A percentile compares a stretch with the other conserved stretches of the same genome.
These are phyloP conservation scores for Corylus heterophylla DNA, from an alignment of 306 rosid genomes.

Conservation along the genomic window DNA sequence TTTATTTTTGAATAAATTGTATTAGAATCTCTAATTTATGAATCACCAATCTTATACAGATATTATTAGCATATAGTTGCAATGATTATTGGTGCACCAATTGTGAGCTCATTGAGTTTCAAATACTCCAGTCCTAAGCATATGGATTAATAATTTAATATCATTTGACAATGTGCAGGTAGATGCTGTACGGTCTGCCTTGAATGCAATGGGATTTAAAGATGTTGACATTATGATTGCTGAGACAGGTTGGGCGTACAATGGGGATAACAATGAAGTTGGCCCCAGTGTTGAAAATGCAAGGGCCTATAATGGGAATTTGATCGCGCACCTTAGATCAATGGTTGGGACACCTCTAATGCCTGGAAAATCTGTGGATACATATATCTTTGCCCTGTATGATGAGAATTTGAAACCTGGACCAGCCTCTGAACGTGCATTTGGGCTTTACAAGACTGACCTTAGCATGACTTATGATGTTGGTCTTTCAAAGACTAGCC, in stretches of 20 bases:
- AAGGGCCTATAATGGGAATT: constrained; percentile 83
- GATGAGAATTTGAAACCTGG: constrained; percentile 83
- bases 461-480: constrained; percentile 63
- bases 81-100: not conserved
- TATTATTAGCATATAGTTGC: not conserved
- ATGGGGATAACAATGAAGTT: constrained; percentile 69
- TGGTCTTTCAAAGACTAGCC: constrained; percentile 67
- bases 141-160: not conserved
- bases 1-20: too few relatives aligned
- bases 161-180: constrained; percentile 43
- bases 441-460: constrained; percentile 76
- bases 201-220: constrained; percentile 56
- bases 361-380: constrained; percentile 87
- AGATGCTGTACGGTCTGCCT: constrained; percentile 82
- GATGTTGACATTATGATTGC: constrained; percentile 77
- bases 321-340: constrained; percentile 80
- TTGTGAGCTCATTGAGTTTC: not conserved
- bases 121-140: not conserved
- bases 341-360: constrained; percentile 87
- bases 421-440: constrained; percentile 67
- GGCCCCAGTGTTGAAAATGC: constrained; percentile 81
- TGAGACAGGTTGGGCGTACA: constrained; percentile 94
- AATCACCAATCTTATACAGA: too few relatives aligned
- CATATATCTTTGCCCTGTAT: constrained; percentile 74
- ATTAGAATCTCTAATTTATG: too few relatives aligned